Evolutionary conservation across 2,329 filamentous ascomycete genomes (phyloP).

Genomic region (Thelonectria olida): DNA sequence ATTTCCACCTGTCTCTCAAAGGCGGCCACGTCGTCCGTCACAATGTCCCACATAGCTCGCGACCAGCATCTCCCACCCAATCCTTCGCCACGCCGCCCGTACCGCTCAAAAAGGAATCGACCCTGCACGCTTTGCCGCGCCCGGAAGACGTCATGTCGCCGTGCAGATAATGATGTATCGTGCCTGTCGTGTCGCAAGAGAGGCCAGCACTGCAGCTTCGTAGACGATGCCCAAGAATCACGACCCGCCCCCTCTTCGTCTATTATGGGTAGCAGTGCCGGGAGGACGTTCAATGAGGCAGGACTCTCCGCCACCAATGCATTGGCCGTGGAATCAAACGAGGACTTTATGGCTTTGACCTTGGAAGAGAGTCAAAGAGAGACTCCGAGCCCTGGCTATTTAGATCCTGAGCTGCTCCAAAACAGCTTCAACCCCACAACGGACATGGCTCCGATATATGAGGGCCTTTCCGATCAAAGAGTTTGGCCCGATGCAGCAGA

Average conservation of each 20-base stretch:
- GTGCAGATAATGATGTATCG: background rate
- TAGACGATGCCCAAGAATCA: background rate
- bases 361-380: background rate
- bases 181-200: background rate
- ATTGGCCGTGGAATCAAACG: background rate
- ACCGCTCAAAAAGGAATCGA: background rate
- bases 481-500: background rate
- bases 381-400: background rate
- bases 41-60: too few species aligned
- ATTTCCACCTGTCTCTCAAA: too few species aligned
- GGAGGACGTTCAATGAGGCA: background rate
- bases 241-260: background rate
- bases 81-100: background rate
- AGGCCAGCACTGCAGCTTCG: background rate
- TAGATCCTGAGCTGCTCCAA: background rate
- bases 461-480: background rate
- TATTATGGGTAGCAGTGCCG: background rate
- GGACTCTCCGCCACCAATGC: background rate
- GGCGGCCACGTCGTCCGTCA: too few species aligned
- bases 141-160: background rate
- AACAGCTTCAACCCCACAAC: background rate
- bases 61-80: too few species aligned
- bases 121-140: background rate
- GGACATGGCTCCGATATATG: background rate
- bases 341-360: background rate